phyloP scores from a whole-genome alignment of 306 rosid genomes.

The Urtica urens region DNA sequence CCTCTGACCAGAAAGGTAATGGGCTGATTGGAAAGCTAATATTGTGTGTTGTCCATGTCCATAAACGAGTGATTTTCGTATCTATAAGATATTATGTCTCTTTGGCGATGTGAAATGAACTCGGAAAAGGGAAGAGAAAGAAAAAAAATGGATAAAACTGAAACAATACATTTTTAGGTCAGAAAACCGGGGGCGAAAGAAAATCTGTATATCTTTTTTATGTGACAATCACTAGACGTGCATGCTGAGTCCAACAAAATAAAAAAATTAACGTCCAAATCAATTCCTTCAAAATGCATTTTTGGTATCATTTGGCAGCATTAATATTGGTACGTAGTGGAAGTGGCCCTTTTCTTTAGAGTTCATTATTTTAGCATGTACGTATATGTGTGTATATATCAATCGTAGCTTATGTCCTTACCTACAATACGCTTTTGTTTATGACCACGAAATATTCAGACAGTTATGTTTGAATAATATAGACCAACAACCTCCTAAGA shows the following conservation, averaged over 20 bases:
- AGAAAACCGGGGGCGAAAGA: not conserved
- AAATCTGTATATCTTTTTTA: not conserved
- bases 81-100: not conserved
- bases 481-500: not conserved
- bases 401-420: conserved; percentile 1
- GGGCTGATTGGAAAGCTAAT: not conserved
- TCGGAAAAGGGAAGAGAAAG: too few species aligned
- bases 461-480: conserved; percentile 5
- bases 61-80: too few species aligned
- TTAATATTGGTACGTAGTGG: conserved; percentile 1
- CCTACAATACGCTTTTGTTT: not conserved
- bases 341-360: not conserved
- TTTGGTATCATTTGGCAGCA: not conserved
- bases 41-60: too few species aligned
- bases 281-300: not conserved
- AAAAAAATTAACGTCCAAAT: too few species aligned
- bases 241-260: not conserved
- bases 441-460: conserved; percentile 1
- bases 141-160: not conserved
- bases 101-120: not conserved
- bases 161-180: not conserved
- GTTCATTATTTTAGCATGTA: not conserved
- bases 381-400: not conserved
- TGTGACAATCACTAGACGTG: not conserved
- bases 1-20: not conserved